Conservation (phyloP, 2,329 filamentous ascomycete genomes). For the Pseudocercospora ulei region DNA sequence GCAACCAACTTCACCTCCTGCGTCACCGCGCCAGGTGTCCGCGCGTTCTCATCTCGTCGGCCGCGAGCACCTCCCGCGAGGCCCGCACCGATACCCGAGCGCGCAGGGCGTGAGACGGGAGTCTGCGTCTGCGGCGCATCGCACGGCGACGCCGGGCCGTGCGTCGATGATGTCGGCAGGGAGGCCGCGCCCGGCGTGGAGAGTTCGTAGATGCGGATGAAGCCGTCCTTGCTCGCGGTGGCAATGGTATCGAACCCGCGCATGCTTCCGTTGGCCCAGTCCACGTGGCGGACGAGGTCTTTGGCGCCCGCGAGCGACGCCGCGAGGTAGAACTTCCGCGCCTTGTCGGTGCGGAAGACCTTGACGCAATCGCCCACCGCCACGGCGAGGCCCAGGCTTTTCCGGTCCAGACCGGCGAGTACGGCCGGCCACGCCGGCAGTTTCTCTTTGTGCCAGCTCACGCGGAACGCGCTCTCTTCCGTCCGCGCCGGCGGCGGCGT, state of each 20-base stretch:
- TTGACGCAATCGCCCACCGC: constrained; percentile 75
- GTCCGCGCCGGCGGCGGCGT: constrained; percentile 57
- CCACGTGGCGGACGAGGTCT: constrained; percentile 67
- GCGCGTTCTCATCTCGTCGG: constrained; percentile 47
- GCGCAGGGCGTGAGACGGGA: constrained; percentile 16
- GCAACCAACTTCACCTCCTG: constrained; percentile 57
- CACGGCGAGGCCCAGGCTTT: constrained; percentile 71
- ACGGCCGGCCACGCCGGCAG: constrained; percentile 69
- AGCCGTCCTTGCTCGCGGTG: constrained; percentile 85
- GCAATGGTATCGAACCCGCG: constrained; percentile 83
- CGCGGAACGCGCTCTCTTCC: constrained; percentile 76
- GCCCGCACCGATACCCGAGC: constrained; percentile 47
- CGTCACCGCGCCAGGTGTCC: constrained; percentile 53
- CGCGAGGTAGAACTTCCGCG: constrained; percentile 75
- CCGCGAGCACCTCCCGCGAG: constrained; percentile 43
- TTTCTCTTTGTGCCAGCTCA: constrained; percentile 80
- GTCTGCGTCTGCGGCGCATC: constrained; percentile 15
- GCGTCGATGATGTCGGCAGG: constrained; percentile 10
- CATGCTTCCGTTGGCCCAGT: constrained; percentile 87
- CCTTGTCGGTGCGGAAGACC: constrained; percentile 66
- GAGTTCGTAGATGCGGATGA: constrained; percentile 76
- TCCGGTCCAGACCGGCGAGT: constrained; percentile 67
- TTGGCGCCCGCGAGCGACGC: constrained; percentile 64
- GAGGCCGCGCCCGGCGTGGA: constrained; percentile 45
- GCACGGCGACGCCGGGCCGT: constrained; percentile 17